Conservation (phyloP, 306 rosid genomes). For the Cicer yamashitae region DNA sequence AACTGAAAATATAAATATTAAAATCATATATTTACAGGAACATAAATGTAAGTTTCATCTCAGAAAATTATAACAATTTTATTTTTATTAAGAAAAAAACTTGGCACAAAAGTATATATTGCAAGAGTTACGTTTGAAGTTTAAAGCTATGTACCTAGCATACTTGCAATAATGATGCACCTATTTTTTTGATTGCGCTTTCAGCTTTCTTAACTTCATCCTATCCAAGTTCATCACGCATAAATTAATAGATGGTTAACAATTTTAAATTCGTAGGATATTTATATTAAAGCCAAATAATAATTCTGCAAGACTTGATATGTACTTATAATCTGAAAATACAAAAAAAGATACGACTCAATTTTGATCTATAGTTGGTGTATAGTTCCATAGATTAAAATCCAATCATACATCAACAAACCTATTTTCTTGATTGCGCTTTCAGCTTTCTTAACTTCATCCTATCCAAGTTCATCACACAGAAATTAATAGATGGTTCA, state of each 20-base stretch:
- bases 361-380: too few relatives aligned
- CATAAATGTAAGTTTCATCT: constrained; percentile 21
- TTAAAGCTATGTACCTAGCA: constrained; percentile 60
- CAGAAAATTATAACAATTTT: constrained; percentile 16
- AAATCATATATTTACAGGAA: background rate
- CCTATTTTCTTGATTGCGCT: constrained; percentile 57
- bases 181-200: constrained; percentile 48
- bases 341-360: too few relatives aligned
- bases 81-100: background rate
- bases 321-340: too few relatives aligned
- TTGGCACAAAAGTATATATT: constrained; percentile 1
- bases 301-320: too few relatives aligned
- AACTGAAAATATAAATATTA: constrained; percentile 23
- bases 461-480: constrained; percentile 52
- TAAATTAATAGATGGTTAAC: too few relatives aligned
- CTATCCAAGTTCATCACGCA: too few relatives aligned
- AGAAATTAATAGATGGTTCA: constrained; percentile 28
- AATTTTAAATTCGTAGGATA: too few relatives aligned
- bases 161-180: constrained; percentile 72
- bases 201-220: too few relatives aligned
- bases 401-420: too few relatives aligned
- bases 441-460: constrained; percentile 79
- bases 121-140: constrained; percentile 5
- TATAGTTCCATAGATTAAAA: too few relatives aligned
- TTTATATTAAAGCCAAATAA: too few relatives aligned